phyloP scores from a whole-genome alignment of 2,329 filamentous ascomycete genomes.

The Colletotrichum noveboracense region DNA sequence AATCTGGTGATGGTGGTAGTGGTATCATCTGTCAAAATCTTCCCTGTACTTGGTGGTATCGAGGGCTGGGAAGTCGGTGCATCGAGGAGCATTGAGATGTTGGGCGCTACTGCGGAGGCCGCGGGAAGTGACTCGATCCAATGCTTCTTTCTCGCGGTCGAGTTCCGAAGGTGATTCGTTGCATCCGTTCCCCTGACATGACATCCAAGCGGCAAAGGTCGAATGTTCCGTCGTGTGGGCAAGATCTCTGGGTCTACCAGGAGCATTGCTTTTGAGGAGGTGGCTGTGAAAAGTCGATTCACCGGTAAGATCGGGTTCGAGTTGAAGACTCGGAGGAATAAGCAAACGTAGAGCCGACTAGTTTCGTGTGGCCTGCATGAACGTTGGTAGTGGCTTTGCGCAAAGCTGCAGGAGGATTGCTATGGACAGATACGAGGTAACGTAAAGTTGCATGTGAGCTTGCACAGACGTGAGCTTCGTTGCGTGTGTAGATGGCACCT shows the following conservation, averaged over 20 bases:
- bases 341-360: background rate
- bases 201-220: background rate
- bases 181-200: background rate
- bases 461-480: background rate
- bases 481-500: background rate
- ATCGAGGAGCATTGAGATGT: background rate
- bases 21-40: background rate
- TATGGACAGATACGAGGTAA: background rate
- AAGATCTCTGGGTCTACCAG: background rate
- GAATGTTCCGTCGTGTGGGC: background rate
- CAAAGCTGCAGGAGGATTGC: background rate
- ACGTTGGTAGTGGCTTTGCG: background rate
- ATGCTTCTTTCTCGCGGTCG: background rate
- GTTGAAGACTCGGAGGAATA: background rate
- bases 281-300: background rate
- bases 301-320: background rate
- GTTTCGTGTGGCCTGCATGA: background rate
- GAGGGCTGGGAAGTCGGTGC: background rate
- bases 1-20: background rate
- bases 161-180: background rate
- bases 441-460: background rate
- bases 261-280: background rate
- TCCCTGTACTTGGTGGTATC: background rate
- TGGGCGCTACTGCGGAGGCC: background rate
- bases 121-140: background rate